phyloP scores from a whole-genome alignment of 306 rosid species.

The Glycine tomentella region DNA sequence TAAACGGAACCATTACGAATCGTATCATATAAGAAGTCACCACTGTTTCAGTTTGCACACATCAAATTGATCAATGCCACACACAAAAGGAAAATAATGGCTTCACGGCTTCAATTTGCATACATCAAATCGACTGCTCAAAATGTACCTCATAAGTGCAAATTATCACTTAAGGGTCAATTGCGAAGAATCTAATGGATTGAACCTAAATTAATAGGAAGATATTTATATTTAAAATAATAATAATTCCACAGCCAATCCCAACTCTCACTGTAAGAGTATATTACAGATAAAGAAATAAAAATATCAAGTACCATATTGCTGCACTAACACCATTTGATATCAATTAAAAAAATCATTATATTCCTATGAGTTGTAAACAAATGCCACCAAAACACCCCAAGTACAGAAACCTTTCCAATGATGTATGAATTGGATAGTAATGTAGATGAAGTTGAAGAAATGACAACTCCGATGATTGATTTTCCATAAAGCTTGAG shows the following conservation, averaged over 20 bases:
- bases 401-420: slow-evolving; percentile 3
- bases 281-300: slow-evolving; percentile 14
- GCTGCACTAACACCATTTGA: slow-evolving; percentile 31
- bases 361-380: slow-evolving; percentile 6
- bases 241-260: not conserved
- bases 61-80: too few species aligned
- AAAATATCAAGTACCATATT: not conserved
- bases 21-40: too few species aligned
- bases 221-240: not conserved
- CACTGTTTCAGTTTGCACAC: too few species aligned
- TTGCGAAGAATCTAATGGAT: not conserved
- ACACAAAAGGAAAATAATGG: too few species aligned
- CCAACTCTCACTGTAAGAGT: not conserved
- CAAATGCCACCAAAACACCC: slow-evolving; percentile 23
- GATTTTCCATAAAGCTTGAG: slow-evolving; percentile 21
- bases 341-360: slow-evolving; percentile 18
- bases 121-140: too few species aligned
- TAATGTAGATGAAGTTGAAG: slow-evolving; percentile 23
- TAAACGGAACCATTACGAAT: too few species aligned
- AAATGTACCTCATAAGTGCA: too few species aligned
- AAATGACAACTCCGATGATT: slow-evolving; percentile 29
- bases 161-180: too few species aligned
- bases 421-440: slow-evolving; percentile 3
- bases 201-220: not conserved
- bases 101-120: too few species aligned